Base-by-base conservation (phyloP, 441 rosid species). In the Francoa sonchifolia region DNA sequence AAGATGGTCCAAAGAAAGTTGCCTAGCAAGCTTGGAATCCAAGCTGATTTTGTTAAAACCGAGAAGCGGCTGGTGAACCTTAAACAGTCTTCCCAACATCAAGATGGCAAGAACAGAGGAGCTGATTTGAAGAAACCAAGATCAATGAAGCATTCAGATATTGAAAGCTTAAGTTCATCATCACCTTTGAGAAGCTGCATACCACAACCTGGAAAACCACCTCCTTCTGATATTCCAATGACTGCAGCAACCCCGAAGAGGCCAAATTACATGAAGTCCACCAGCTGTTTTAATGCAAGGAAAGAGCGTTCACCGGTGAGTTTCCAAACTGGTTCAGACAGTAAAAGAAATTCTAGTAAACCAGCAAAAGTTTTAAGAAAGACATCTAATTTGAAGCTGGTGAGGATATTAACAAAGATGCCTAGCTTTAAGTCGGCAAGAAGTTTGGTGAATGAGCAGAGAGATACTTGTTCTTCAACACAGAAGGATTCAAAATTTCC, bases 401-500 rank as follows among this genome's bases (percentile, higher is more conserved):
- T 50, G 50, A 75, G 74, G 57, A 71, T 78, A 62, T 59, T 80
- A 21, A 77, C 74, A 15, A 87, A 68, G 57, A 34, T 64, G 41
- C 82, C 82, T 8, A 82, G 58, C 57, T 82, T 89, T 52, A 89
- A 85, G 60, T 69, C 62, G 4, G 66, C 19, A 13, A 64, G 77
- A 57, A 47, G 42, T 17, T 36, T 62, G 0, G 32, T 63, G 48
- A 27, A 61, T 44, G 47, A 56, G 20, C 78, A 70, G 62, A 78
- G 62, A 60, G 64, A 77, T 64, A 89, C 98, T 16, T 89, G 98
- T 63, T 85, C 94, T 58, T 85, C 98, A 0, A 71, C 94, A 41
- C 53, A 79, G 31, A 89, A 89, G 70, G 94, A 79, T 38, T 72
- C 80, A 0, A 85, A 79, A 45, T 79, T 79, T 46, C 89, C 94